A percentile compares a stretch with the other conserved stretches of the same genome.
Conservation (phyloP, 192 early-diverging fungal genomes). For the Geranomyces michiganensis region DNA sequence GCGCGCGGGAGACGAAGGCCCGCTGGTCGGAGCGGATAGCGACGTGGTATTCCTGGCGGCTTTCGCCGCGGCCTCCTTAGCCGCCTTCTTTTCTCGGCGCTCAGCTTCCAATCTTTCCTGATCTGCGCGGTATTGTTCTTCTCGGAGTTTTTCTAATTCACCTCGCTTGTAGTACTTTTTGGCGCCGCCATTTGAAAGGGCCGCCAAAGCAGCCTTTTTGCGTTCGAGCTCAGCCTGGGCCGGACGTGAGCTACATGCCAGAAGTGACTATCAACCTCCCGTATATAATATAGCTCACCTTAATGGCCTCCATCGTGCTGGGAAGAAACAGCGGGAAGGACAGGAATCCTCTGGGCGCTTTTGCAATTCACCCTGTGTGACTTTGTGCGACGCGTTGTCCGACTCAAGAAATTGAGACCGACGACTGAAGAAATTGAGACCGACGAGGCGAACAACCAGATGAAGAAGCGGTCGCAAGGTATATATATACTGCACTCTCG, state of each 20-base stretch:
- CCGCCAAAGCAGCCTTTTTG: slow-evolving; percentile 69
- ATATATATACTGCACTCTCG: too few relatives aligned
- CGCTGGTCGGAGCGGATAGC: not conserved
- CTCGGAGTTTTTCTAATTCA: slow-evolving; percentile 71
- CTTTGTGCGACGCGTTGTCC: too few relatives aligned
- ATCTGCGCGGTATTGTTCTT: slow-evolving; percentile 60
- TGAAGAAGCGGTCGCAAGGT: too few relatives aligned
- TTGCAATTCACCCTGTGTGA: too few relatives aligned
- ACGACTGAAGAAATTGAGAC: too few relatives aligned
- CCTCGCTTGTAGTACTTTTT: slow-evolving; percentile 86
- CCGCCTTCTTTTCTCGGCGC: slow-evolving; percentile 41
- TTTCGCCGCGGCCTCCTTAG: slow-evolving; percentile 7
- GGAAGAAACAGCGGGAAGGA: too few relatives aligned
- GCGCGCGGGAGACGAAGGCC: not conserved
- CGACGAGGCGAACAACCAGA: too few relatives aligned
- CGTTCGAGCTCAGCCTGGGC: slow-evolving; percentile 68
- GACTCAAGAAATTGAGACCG: too few relatives aligned
- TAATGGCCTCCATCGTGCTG: slow-evolving; percentile 21
- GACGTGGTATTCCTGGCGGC: slow-evolving; percentile 17
- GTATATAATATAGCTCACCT: slow-evolving; percentile 3
- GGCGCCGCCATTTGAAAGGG: not conserved
- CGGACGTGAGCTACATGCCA: not conserved
- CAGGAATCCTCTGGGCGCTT: too few relatives aligned
- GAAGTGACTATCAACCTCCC: not conserved
- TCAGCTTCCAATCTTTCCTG: slow-evolving; percentile 54